Evolutionary conservation across 192 early-diverging fungal genomes (phyloP), one percentile per base, ranked within the genome.

Genomic region (Gamsiella multidivaricata): DNA sequence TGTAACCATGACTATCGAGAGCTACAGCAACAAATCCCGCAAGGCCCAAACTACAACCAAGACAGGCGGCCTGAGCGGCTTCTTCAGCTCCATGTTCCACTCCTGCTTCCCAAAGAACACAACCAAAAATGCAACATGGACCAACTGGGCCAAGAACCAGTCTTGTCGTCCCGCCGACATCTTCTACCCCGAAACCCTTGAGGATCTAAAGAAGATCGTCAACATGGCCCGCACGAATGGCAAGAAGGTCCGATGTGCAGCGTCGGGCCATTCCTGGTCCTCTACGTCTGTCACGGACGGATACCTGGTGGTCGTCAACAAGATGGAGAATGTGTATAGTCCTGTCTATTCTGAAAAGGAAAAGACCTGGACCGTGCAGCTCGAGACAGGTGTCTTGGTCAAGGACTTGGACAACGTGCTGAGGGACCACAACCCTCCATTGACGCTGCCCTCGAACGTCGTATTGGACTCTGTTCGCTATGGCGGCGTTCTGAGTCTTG

Each of bases 101-200:
- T 42, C 43, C 20, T 43, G 26, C 8, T 2, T 18, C 29, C 7
- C 9, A 28, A 47, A 61, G 23, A 37, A 15, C 20, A n/a, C n/a
- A n/a, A n/a, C 5, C 28, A 37, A 42, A 23, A 6, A 60, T 18
- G 28, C n/a, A 8, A 23, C 34, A 3, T 70, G 58, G 58, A 54
- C 52, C 12, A 78, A 82, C 51, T 82, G 73, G 73, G 68, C 67
- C 1, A 23, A 43, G 34, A 69, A 69, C 31, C 65, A 79, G 43
- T 49, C 2, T 14, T 43, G 20, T 14, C 26, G 37, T 8, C 81
- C 81, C 26, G 56, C 60, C 17, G 25, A 73, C 20, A 80, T 70
- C 25, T 75, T 67, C 33, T n/a, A 61, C 14, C 81, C 81, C 3
- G 3, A 33, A 2, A 69, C 58, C 0, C 26, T 80, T 0, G 11